These are phyloP conservation scores for Podospora australis DNA, from an alignment of 495 filamentous ascomycete species.

Conservation along the genomic window DNA sequence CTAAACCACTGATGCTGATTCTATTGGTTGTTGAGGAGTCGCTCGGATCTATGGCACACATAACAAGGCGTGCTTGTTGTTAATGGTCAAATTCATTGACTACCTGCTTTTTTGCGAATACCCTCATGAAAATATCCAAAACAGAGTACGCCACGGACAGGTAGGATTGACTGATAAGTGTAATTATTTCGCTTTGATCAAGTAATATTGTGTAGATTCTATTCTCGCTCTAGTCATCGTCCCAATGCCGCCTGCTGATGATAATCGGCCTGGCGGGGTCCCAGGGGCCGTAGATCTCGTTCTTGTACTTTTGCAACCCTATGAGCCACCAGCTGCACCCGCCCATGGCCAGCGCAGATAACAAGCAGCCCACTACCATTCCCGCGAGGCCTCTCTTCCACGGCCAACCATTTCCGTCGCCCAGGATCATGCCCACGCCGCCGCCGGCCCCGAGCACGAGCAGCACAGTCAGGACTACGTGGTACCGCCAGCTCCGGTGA, in stretches of 20 bases:
- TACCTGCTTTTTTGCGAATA: too few species aligned
- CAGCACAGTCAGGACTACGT: constrained; percentile 68
- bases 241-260: constrained; percentile 43
- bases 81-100: too few species aligned
- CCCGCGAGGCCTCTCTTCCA: constrained; percentile 69
- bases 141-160: too few species aligned
- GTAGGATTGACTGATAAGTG: too few species aligned
- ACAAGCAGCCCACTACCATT: constrained; percentile 63
- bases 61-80: too few species aligned
- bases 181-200: too few species aligned
- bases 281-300: constrained; percentile 97
- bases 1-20: constrained; percentile 41
- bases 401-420: constrained; percentile 46
- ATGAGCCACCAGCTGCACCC: constrained; percentile 98
- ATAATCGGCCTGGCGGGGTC: constrained; percentile 89
- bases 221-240: constrained; percentile 31
- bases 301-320: constrained; percentile 95
- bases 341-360: constrained; percentile 70
- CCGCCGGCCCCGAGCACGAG: constrained; percentile 73
- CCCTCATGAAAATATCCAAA: too few species aligned
- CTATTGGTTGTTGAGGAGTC: too few species aligned
- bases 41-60: too few species aligned
- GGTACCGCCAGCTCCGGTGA: constrained; percentile 76
- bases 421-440: constrained; percentile 65
- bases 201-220: too few species aligned